Percentiles rank a stretch among this genome's conserved stretches.
Conservation (phyloP, 257 asterid species). For the Gynochthodes officinalis region DNA sequence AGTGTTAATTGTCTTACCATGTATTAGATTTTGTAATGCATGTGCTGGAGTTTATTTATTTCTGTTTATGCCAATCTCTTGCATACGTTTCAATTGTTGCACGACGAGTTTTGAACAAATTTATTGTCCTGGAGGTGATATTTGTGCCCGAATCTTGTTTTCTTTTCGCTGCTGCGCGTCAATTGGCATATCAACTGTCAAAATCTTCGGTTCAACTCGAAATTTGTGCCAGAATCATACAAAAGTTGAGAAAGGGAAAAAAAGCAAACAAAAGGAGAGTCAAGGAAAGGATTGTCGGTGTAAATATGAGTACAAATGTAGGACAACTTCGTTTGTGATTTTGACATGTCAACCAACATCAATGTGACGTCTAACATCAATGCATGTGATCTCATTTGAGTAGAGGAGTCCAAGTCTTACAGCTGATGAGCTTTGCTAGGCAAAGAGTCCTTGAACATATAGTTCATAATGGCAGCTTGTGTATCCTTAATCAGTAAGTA, state of each 20-base stretch:
- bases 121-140: background rate
- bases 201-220: background rate
- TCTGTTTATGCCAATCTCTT: background rate
- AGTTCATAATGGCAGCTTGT: background rate
- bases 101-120: background rate
- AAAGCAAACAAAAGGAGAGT: background rate
- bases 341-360: background rate
- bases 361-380: background rate
- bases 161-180: background rate
- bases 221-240: background rate
- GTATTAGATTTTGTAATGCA: background rate
- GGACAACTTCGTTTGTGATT: background rate
- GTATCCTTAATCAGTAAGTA: background rate
- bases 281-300: background rate
- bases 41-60: background rate
- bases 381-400: background rate
- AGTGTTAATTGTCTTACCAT: background rate
- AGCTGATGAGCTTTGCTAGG: background rate
- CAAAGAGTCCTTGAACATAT: no score
- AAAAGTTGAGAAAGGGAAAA: background rate
- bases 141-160: no score
- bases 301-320: background rate
- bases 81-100: background rate
- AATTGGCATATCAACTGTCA: no score
- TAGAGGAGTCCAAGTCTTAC: background rate